Evolutionary conservation across 2,329 filamentous ascomycete species (phyloP), one percentile per base, ranked within the genome.

Genomic region (Pyrenophora teres): DNA sequence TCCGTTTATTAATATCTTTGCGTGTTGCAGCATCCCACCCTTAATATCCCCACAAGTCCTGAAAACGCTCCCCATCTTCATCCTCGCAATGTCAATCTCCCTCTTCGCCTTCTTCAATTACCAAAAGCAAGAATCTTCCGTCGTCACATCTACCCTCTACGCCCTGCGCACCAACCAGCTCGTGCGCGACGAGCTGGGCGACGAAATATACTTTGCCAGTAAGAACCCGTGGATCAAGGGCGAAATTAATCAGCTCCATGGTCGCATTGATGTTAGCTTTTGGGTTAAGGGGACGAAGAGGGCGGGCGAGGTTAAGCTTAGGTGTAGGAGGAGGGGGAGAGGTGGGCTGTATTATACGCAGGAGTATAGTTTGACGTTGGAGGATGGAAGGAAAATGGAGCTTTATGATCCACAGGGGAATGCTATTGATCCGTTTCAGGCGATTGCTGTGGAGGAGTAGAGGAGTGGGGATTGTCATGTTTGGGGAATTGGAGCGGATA

Each of bases 81-180:
- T 88, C 46, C 75, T 83, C 57, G 79, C 90, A 57, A 85, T 96
- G 63, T 83, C 84, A 41, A 80, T 82, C 48, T 88, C 87, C 61
- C 87, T 87, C 60, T 78, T 95, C 54, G 90, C 88, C 63, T 97
- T 99, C 75, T 97, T 99, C 88, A 99, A 99, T 83, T 97, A 99
- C 83, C 93, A 99, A 75, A 97, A 97, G 75, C 85, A 87, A 50
- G 91, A 89, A n/a, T 91, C 87, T 21, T 89, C 89, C 47, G 89
- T 80, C 13, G 77, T 97, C n/a, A 86, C 86, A 48, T 90, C 89
- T 48, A 94, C 92, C 4, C 83, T 99, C 23, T 99, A 97, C 80
- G 89, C 93, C 1, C 83, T 99, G 58, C 89, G 94, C 59, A 95
- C 90, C 2, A 91, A 88, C 50, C 78, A 83, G 2, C 77, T 80